These are phyloP conservation scores for Camellia sinensis DNA, from an alignment of 148 eudicot species.

Conservation along the genomic window DNA sequence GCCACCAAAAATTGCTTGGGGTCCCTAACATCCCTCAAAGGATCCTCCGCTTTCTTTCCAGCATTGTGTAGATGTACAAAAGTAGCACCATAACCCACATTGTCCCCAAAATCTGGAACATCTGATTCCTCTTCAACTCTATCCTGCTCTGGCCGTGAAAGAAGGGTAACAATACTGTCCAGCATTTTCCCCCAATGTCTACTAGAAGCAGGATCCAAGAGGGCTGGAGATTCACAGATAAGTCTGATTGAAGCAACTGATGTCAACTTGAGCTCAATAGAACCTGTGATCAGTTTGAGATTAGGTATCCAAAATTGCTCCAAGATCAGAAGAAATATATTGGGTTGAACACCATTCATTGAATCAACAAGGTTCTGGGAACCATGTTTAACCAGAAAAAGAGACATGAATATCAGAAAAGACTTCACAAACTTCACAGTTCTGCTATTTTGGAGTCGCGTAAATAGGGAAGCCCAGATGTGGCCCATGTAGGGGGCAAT, in stretches of 20 bases:
- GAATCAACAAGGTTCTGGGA: slow-evolving; percentile 60
- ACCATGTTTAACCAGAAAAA: slow-evolving; percentile 82
- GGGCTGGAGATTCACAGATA: slow-evolving; percentile 65
- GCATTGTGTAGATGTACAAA: slow-evolving; percentile 75
- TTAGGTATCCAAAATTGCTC: slow-evolving; percentile 90
- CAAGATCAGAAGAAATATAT: slow-evolving; percentile 55
- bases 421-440: slow-evolving; percentile 72
- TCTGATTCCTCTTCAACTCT: slow-evolving; percentile 85
- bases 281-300: slow-evolving; percentile 78
- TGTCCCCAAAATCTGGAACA: slow-evolving; percentile 81
- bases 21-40: slow-evolving; percentile 71
- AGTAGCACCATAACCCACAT: slow-evolving; percentile 73
- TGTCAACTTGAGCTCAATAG: slow-evolving; percentile 72
- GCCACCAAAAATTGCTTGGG: slow-evolving; percentile 73
- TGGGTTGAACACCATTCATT: slow-evolving; percentile 62
- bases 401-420: slow-evolving; percentile 78
- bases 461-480: slow-evolving; percentile 61
- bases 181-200: slow-evolving; percentile 76
- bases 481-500: slow-evolving; percentile 50
- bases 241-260: slow-evolving; percentile 86
- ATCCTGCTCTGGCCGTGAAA: slow-evolving; percentile 81
- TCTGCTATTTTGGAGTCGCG: slow-evolving; percentile 58
- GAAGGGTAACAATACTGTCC: slow-evolving; percentile 84
- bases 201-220: slow-evolving; percentile 55
- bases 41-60: slow-evolving; percentile 87